A percentile compares a stretch with the other conserved stretches of the same genome.
Evolutionary conservation across 2,329 filamentous ascomycete species (phyloP).

Genomic region (Dactylellina cionopaga): DNA sequence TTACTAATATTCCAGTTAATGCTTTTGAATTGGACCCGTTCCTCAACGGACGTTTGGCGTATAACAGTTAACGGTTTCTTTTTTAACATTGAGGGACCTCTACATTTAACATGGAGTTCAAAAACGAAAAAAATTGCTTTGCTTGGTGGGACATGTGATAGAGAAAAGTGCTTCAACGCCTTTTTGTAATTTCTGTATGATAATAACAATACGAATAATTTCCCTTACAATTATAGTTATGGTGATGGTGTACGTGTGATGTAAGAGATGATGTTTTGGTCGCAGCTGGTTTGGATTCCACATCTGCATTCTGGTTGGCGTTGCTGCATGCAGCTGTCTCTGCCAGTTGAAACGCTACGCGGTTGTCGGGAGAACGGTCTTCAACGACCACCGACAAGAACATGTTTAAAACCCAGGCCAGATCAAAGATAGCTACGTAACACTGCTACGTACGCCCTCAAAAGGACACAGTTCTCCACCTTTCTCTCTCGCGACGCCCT

Average conservation of each 20-base stretch:
- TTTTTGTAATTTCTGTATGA: neutral
- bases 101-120: conserved; percentile 53
- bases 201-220: too few relatives aligned
- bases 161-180: conserved; percentile 50
- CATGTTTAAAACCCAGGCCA: too few relatives aligned
- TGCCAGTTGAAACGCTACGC: neutral
- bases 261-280: too few relatives aligned
- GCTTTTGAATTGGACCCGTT: conserved; percentile 2
- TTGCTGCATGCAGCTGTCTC: conserved; percentile 11
- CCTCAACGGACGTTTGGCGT: conserved; percentile 5
- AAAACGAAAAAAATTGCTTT: conserved; percentile 23
- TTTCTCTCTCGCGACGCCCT: neutral
- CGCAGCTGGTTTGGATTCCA: too few relatives aligned
- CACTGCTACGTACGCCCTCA: conserved; percentile 39
- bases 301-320: conserved; percentile 18
- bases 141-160: conserved; percentile 21
- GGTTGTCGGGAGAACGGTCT: conserved; percentile 24
- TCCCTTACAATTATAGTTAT: too few relatives aligned
- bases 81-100: conserved; percentile 52
- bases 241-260: too few relatives aligned
- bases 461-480: conserved; percentile 41
- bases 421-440: conserved; percentile 50
- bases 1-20: neutral
- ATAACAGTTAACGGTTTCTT: conserved; percentile 8
- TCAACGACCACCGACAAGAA: conserved; percentile 24